Conservation (phyloP, 2,329 filamentous ascomycete genomes). For the Sclerotiophoma versabilis region DNA sequence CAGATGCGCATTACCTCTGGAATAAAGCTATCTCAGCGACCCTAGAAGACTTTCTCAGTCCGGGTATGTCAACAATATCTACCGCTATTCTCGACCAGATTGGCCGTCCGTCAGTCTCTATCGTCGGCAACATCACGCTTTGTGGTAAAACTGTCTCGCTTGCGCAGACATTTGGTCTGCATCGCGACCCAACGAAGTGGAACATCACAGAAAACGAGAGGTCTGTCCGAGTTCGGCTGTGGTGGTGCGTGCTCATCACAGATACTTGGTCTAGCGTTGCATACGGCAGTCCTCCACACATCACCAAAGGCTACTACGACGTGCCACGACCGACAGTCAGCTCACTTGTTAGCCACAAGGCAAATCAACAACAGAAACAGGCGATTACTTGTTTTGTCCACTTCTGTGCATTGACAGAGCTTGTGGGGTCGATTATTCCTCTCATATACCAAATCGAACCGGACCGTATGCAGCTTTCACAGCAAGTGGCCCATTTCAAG, state of each 20-base stretch:
- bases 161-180: slow-evolving; percentile 63
- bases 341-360: slow-evolving; percentile 47
- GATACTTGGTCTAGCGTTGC: slow-evolving; percentile 65
- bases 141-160: slow-evolving; percentile 62
- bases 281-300: slow-evolving; percentile 63
- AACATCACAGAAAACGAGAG: slow-evolving; percentile 60
- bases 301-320: slow-evolving; percentile 62
- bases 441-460: slow-evolving; percentile 48
- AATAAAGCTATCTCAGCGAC: slow-evolving; percentile 53
- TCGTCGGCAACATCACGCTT: slow-evolving; percentile 60
- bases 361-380: slow-evolving; percentile 50
- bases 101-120: slow-evolving; percentile 50
- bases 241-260: slow-evolving; percentile 65
- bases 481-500: slow-evolving; percentile 43
- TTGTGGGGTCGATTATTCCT: slow-evolving; percentile 51
- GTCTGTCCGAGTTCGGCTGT: slow-evolving; percentile 59
- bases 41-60: slow-evolving; percentile 53
- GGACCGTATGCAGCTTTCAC: slow-evolving; percentile 35
- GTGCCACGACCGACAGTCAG: slow-evolving; percentile 61
- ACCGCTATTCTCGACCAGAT: slow-evolving; percentile 51
- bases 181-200: slow-evolving; percentile 63
- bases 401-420: slow-evolving; percentile 58
- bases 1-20: slow-evolving; percentile 51
- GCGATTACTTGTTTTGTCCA: slow-evolving; percentile 61
- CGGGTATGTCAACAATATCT: slow-evolving; percentile 50